A percentile compares a stretch with the other conserved stretches of the same genome.
Conservation (phyloP, 2,329 filamentous ascomycete species). For the Herpotrichia juniperi region DNA sequence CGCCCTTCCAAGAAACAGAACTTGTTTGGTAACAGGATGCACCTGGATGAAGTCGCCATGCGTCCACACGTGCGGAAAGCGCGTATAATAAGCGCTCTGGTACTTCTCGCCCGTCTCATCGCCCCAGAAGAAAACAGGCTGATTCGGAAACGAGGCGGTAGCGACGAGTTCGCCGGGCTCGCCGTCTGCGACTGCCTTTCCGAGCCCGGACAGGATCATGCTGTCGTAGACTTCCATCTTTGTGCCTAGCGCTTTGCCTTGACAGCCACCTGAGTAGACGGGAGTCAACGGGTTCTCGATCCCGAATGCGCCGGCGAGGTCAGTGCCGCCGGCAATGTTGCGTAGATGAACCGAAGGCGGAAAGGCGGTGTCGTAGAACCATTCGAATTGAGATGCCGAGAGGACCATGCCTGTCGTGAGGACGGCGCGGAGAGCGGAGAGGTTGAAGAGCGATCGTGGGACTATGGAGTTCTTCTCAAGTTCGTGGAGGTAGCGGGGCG, state of each 20-base stretch:
- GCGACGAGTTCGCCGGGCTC: slow-evolving; percentile 77
- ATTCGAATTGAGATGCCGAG: slow-evolving; percentile 76
- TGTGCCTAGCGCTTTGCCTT: slow-evolving; percentile 60
- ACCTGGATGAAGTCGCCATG: slow-evolving; percentile 81
- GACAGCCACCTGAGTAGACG: slow-evolving; percentile 65
- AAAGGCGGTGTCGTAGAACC: slow-evolving; percentile 78
- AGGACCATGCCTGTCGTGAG: slow-evolving; percentile 83
- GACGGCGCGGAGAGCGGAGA: slow-evolving; percentile 67
- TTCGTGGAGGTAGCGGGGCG: slow-evolving; percentile 78
- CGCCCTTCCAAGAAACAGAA: slow-evolving; percentile 71
- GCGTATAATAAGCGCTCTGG: slow-evolving; percentile 53
- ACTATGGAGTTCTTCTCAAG: slow-evolving; percentile 67
- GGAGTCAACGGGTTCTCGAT: slow-evolving; percentile 72
- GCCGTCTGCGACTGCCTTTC: slow-evolving; percentile 63
- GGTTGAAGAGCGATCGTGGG: slow-evolving; percentile 67
- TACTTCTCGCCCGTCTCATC: slow-evolving; percentile 51
- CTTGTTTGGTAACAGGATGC: slow-evolving; percentile 69
- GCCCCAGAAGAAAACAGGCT: slow-evolving; percentile 63
- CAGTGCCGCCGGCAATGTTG: slow-evolving; percentile 80
- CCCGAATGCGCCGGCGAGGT: slow-evolving; percentile 71
- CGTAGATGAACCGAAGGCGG: slow-evolving; percentile 68
- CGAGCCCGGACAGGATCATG: slow-evolving; percentile 52
- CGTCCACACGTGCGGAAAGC: slow-evolving; percentile 71
- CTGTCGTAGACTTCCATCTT: slow-evolving; percentile 67
- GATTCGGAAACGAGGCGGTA: slow-evolving; percentile 73